Conservation (phyloP, 148 eudicot species). For the Amaranthus palmeri region DNA sequence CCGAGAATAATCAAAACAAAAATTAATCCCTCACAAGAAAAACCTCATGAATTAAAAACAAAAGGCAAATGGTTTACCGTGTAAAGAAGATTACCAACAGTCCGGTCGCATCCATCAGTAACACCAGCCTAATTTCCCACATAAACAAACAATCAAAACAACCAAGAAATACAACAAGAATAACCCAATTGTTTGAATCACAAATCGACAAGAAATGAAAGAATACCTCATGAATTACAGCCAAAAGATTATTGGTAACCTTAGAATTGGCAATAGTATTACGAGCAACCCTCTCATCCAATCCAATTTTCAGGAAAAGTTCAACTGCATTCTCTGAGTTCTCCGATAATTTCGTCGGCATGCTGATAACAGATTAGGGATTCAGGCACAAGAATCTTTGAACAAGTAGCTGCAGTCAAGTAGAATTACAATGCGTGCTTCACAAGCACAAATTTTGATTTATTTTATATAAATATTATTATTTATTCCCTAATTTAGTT, state of each 20-base stretch:
- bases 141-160: background rate
- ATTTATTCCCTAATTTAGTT: too few relatives aligned
- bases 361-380: background rate
- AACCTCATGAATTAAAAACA: background rate
- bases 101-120: conserved; percentile 66
- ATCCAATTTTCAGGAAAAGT: conserved; percentile 56
- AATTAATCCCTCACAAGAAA: background rate
- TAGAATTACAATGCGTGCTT: too few relatives aligned
- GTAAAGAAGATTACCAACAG: conserved; percentile 71
- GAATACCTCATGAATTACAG: conserved; percentile 70
- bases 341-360: conserved; percentile 26
- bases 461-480: too few relatives aligned
- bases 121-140: conserved; percentile 57
- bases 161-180: background rate
- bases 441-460: too few relatives aligned
- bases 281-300: conserved; percentile 67
- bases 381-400: too few relatives aligned
- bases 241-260: conserved; percentile 66
- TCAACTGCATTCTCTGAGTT: conserved; percentile 34
- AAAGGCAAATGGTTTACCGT: conserved; percentile 36
- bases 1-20: background rate
- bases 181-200: background rate
- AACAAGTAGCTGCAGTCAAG: too few relatives aligned
- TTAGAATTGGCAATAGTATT: conserved; percentile 75
- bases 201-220: background rate